Evolutionary conservation across 305 asterid species (phyloP), one percentile per base, ranked within the genome.

Genomic region (Fraxinus nigra): DNA sequence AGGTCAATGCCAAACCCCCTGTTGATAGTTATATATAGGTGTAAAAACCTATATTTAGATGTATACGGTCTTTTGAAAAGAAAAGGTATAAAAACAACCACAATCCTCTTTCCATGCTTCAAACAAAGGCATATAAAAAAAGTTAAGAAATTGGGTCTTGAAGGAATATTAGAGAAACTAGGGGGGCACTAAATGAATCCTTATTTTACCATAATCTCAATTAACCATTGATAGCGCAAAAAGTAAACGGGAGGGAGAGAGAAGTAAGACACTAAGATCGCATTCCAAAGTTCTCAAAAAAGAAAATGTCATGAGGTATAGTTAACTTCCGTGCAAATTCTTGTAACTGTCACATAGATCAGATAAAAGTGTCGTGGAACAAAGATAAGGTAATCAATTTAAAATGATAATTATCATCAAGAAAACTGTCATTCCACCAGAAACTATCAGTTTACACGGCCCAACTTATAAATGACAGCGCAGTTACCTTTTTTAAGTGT

Each of bases 401-500:
- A 72, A 59, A 59, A 35, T 28, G 79, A 51, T 22, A 43, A 81
- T 9, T 63, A 8, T 22, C 76, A 77, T 24, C 74, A 75, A 37
- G 43, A 56, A 61, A 80, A 18, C 46, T 35, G 78, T 54, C 78
- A 70, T 80, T 72, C 76, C 33, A 37, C 76, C 32, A 78, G 75
- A n/a, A 5, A 40, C 22, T 48, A 73, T 70, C 38, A 63, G 70
- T 9, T 56, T 65, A 78, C 73, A 61, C 26, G 65, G 28, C 24
- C 24, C 73, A 20, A 78, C 51, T 56, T 79, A 30, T 18, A 51
- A 59, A 48, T 40, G 63, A 75, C 28, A 82, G 24, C 54, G 33
- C 14, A 16, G n/a, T 30, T 82, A 89, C 98, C 98, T 83, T 89
- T 87, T 90, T 93, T 14, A 95, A 86, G 87, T 92, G 97, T 70